Percentiles rank a stretch among this genome's conserved stretches.
These are phyloP conservation scores for Stentor coeruleus DNA, from an alignment of 73 alveolate genomes.

Conservation along the genomic window DNA sequence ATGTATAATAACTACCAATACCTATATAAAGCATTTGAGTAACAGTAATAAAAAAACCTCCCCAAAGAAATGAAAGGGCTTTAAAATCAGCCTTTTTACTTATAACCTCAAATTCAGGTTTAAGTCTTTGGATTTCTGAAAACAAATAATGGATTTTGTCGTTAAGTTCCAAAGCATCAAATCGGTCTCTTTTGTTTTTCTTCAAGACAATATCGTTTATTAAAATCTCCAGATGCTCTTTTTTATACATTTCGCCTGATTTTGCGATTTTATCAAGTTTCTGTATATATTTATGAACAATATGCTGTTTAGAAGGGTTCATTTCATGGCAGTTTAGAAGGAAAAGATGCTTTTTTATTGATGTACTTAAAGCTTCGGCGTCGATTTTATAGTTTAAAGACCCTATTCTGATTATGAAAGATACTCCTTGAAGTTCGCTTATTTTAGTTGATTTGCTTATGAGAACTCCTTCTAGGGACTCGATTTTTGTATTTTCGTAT, in stretches of 20 bases:
- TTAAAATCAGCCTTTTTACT: background rate
- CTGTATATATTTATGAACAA: background rate
- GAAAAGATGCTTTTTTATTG: background rate
- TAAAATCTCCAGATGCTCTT: background rate
- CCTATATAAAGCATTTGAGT: slow-evolving; percentile 1
- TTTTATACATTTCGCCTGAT: background rate
- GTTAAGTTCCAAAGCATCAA: background rate
- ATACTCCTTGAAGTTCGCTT: background rate
- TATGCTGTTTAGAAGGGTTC: background rate
- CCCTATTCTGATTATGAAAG: background rate
- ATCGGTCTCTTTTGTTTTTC: background rate
- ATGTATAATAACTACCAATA: slow-evolving; percentile 46
- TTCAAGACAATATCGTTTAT: background rate
- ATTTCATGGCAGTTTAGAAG: background rate
- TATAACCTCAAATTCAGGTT: background rate
- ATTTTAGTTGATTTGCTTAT: background rate
- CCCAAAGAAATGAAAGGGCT: background rate
- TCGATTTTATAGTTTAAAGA: background rate
- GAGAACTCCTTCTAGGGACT: background rate
- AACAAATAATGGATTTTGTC: background rate
- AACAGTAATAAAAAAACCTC: background rate
- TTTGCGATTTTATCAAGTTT: background rate
- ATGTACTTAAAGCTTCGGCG: background rate
- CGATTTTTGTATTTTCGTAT: background rate
- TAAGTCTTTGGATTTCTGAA: background rate